Evolutionary conservation across 2,329 filamentous ascomycete species (phyloP).

Genomic region (Curvularia sp.): DNA sequence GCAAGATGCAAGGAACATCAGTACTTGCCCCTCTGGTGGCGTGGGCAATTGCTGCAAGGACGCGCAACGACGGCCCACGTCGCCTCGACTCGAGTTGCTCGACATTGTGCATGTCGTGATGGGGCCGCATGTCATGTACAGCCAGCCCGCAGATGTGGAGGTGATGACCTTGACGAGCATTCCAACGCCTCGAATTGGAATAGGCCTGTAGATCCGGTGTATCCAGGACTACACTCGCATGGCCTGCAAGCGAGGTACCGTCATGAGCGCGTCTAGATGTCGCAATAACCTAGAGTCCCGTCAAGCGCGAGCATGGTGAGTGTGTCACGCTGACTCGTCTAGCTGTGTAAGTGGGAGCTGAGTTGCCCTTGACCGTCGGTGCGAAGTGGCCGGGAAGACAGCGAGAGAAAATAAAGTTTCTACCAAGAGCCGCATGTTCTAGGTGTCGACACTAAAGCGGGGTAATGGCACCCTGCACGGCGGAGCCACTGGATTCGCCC

Average conservation of each 20-base stretch:
- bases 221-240: conserved; percentile 52
- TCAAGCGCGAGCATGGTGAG: conserved; percentile 48
- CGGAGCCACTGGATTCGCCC: conserved; percentile 17
- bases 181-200: conserved; percentile 60
- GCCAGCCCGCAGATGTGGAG: conserved; percentile 52
- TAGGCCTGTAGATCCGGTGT: conserved; percentile 55
- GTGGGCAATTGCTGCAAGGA: conserved; percentile 42
- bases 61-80: conserved; percentile 56
- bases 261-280: conserved; percentile 52
- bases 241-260: conserved; percentile 53
- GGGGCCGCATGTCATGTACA: conserved; percentile 56
- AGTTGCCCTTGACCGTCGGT: conserved; percentile 24
- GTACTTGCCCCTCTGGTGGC: conserved; percentile 49
- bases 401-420: conserved; percentile 48
- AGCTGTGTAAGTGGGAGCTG: conserved; percentile 39
- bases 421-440: conserved; percentile 21
- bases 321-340: conserved; percentile 55
- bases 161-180: conserved; percentile 12
- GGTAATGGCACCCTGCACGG: conserved; percentile 26
- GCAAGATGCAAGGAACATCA: conserved; percentile 50
- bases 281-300: conserved; percentile 34
- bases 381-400: conserved; percentile 37
- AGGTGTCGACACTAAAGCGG: neutral
- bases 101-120: conserved; percentile 54
- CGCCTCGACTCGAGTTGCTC: conserved; percentile 57